Evolutionary conservation across 768 basidiomycete species (phyloP), one percentile per base, ranked within the genome.

Genomic region (Xerocomus brunneocitrinus): DNA sequence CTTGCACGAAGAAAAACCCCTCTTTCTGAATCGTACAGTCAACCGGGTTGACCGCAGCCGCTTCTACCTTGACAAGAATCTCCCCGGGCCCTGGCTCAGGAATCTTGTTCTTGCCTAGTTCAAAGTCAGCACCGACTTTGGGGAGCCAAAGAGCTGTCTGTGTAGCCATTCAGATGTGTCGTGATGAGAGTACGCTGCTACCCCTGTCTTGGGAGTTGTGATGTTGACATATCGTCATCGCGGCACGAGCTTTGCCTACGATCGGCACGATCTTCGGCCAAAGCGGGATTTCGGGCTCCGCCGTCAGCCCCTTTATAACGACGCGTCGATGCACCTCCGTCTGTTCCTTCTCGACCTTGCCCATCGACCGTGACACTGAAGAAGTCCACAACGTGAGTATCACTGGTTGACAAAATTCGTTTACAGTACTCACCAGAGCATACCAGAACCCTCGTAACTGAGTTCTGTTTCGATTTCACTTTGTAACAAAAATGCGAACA

Each of bases 41-140:
- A 2, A 73, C 61, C 1, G 79, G 79, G 53, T 80, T 78, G n/a
- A 80, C 56, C 3, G 72, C 71, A 0, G 71, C 67, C 1, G 78
- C 67, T 41, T 69, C 56, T 42, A 79, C 57, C 54, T 73, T 73
- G 58, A 79, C 67, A 30, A 79, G 68, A 28, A 78, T 48, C 49
- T 79, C 74, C 28, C 73, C 73, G 3, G 71, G 66, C 0, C 72
- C 71, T 5, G 78, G 77, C 13, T 58, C 58, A 0, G 67, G 70
- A 3, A 77, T 62, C 0, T 57, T 47, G 24, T 9, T 50, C 22
- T 52, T 30, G 36, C 46, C 43, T 7, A 63, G 34, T n/a, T n/a
- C 31, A 38, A 64, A 53, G 25, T 54, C 38, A 3, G 45, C 53
- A 31, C 57, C 60, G 19, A 65, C 1, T 19, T 46, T 45, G 24